These are phyloP conservation scores for Oryza longistaminata DNA, from an alignment of 176 grass and related monocot species.

Conservation along the genomic window DNA sequence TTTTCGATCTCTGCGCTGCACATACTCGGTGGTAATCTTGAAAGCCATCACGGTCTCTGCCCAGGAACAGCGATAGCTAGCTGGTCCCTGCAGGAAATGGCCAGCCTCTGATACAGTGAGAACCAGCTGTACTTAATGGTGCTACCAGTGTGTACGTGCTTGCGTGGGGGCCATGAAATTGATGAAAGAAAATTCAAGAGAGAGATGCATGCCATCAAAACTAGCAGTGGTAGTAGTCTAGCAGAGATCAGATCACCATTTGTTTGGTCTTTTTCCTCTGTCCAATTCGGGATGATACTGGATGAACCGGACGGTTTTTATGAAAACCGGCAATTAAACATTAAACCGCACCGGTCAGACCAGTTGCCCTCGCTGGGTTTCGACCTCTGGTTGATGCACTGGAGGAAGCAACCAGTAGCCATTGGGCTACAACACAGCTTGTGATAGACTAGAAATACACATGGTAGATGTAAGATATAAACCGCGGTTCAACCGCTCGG, in stretches of 20 bases:
- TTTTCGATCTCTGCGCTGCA: neutral
- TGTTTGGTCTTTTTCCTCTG: neutral
- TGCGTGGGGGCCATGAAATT: neutral
- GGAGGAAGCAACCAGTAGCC: too few species aligned
- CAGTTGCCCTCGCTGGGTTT: too few species aligned
- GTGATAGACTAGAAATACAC: too few species aligned
- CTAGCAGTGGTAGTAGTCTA: neutral
- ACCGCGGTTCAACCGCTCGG: too few species aligned
- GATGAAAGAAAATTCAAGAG: neutral
- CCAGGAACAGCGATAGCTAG: neutral
- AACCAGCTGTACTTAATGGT: neutral
- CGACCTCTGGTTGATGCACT: too few species aligned
- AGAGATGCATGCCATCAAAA: neutral
- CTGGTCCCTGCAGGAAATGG: conserved; percentile 7
- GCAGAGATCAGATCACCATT: too few species aligned
- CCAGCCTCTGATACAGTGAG: neutral
- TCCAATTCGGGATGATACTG: neutral
- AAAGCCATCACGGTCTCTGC: neutral
- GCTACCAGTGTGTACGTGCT: neutral
- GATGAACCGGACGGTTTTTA: too few species aligned
- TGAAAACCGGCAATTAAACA: too few species aligned
- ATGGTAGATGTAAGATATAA: too few species aligned
- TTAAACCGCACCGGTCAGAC: too few species aligned
- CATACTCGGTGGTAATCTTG: neutral
- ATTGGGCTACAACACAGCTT: too few species aligned